Evolutionary conservation across 2,329 filamentous ascomycete species (phyloP).

Genomic region (Monosporascus ibericus): DNA sequence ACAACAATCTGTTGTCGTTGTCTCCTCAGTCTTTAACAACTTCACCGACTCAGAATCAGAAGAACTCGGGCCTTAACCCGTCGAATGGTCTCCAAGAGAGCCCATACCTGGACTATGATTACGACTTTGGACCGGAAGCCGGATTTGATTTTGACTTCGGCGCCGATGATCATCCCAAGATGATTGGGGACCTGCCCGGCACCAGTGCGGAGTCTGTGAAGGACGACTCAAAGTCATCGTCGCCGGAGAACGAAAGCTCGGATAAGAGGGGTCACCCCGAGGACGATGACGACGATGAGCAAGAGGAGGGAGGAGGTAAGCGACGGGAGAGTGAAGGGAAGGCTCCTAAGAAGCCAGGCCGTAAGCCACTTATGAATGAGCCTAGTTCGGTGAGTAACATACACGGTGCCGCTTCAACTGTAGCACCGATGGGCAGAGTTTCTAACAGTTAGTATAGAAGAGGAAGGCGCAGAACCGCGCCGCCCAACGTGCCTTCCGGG

Average conservation of each 20-base stretch:
- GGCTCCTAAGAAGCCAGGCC: slow-evolving; percentile 87
- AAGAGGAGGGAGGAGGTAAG: slow-evolving; percentile 48
- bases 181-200: slow-evolving; percentile 72
- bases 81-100: slow-evolving; percentile 61
- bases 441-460: slow-evolving; percentile 53
- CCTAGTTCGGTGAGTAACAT: slow-evolving; percentile 77
- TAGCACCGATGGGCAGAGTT: slow-evolving; percentile 1
- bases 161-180: slow-evolving; percentile 48
- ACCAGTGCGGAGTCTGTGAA: slow-evolving; percentile 25
- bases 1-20: slow-evolving; percentile 34
- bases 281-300: slow-evolving; percentile 59
- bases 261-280: slow-evolving; percentile 71
- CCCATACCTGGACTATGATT: slow-evolving; percentile 77
- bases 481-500: slow-evolving; percentile 86
- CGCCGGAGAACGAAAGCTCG: slow-evolving; percentile 52
- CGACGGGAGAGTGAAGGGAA: slow-evolving; percentile 80
- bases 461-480: slow-evolving; percentile 94
- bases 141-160: slow-evolving; percentile 69
- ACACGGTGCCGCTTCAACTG: slow-evolving; percentile 4
- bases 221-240: slow-evolving; percentile 46
- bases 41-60: slow-evolving; percentile 39
- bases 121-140: slow-evolving; percentile 67
- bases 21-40: slow-evolving; percentile 44
- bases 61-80: slow-evolving; percentile 33
- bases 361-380: slow-evolving; percentile 92